Conservation (phyloP, 495 filamentous ascomycete genomes). For the Letharia columbiana region DNA sequence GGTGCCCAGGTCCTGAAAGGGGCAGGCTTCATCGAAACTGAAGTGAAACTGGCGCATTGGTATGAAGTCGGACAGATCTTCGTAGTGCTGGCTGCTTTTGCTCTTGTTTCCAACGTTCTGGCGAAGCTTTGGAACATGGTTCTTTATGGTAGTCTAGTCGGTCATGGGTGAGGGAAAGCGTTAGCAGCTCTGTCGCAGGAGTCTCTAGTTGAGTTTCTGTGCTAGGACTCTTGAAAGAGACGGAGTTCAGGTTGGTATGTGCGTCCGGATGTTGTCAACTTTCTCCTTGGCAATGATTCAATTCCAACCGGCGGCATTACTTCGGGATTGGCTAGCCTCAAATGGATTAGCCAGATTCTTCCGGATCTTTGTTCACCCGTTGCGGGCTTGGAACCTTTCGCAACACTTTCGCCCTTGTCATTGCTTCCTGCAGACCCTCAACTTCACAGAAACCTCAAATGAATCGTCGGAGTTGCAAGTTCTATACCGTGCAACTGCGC, state of each 20-base stretch:
- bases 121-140: conserved; percentile 27
- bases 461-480: not conserved
- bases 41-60: conserved; percentile 44
- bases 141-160: conserved; percentile 14
- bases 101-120: conserved; percentile 26
- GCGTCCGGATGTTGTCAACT: not conserved
- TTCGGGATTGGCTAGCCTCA: not conserved
- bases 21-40: conserved; percentile 50
- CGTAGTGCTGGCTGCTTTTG: conserved; percentile 34
- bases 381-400: not conserved
- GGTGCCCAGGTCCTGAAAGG: conserved; percentile 29
- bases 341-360: not conserved
- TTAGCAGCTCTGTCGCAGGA: conserved; percentile 1
- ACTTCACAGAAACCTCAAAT: not conserved
- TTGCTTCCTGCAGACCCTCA: not conserved
- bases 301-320: not conserved
- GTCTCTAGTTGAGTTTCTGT: not conserved
- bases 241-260: not conserved
- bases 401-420: not conserved
- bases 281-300: not conserved
- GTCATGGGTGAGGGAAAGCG: conserved; percentile 3
- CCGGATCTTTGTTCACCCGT: not conserved
- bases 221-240: conserved; percentile 8
- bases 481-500: not conserved
- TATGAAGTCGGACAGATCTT: conserved; percentile 52